Base-by-base conservation (phyloP, 1,139 yeast species). In the Pichia sp. region DNA sequence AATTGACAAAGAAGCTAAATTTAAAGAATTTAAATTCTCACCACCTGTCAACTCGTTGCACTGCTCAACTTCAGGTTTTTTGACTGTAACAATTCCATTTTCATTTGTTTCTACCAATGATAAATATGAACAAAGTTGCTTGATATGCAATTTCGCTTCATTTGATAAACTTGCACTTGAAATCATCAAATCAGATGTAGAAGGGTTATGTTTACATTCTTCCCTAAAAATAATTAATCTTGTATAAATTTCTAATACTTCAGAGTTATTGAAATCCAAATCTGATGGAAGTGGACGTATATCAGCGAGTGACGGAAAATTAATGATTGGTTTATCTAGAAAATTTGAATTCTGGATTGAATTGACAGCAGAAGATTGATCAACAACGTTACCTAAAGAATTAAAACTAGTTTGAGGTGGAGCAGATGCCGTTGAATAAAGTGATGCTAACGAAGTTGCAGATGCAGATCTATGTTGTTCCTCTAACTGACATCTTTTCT, bases 401-500 rank as follows among this genome's bases (percentile, higher is more conserved):
- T 34, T 23, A 4, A 22, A 6, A 10, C 42, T 11, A 10, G 39
- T 16, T 24, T 41, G 16, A 35, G 57, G 53, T 28, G 64, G 62
- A 25, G 79, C 75, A 9, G 80, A 74, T 16, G 80, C 71, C 36
- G 73, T 71, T 12, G 81, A 76, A 47, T 79, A 68, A 56, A 83
- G 65, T 5, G 87, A 82, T 22, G 87, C 87, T 56, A 84, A 70
- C 8, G 89, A 82, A 6, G 86, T 79, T 55, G 75, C 78, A 2
- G 89, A 82, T 35, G 73, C 71, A 2, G 84, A 73, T 47, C 95
- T 78, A 63, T 90, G 97, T 65, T 92, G 97, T 65, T 92, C 97
- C 64, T 92, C 97, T 54, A 90, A 71, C 65, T 90, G 97, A 34
- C 97, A 97, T 48, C 97, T 74, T 54, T 90, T 86, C 57, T 90